A percentile compares a stretch with the other conserved stretches of the same genome.
phyloP scores from a whole-genome alignment of 441 rosid species.

The Dalechampia spathulata region DNA sequence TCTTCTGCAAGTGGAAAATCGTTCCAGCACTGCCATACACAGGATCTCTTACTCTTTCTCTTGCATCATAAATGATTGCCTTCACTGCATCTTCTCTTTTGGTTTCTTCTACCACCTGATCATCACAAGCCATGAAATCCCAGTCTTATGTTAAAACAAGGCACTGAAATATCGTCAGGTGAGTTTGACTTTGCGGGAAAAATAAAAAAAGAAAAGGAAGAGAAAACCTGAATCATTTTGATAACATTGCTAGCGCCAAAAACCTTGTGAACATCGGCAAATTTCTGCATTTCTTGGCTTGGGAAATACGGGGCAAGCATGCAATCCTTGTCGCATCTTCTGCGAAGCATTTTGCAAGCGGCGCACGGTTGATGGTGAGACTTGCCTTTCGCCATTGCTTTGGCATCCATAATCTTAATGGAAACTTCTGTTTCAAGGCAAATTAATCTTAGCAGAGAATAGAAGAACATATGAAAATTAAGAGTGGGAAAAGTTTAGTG shows the following conservation, averaged over 20 bases:
- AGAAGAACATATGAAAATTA: too few species aligned
- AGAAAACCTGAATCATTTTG: constrained; percentile 38
- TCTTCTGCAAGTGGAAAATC: constrained; percentile 28
- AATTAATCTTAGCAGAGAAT: too few species aligned
- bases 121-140: background rate
- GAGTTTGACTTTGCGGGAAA: too few species aligned
- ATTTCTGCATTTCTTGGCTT: constrained; percentile 18
- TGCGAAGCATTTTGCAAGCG: constrained; percentile 31
- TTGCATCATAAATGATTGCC: constrained; percentile 37
- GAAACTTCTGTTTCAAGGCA: too few species aligned
- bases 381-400: constrained; percentile 15
- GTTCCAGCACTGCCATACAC: constrained; percentile 35
- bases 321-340: constrained; percentile 29
- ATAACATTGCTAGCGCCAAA: constrained; percentile 29
- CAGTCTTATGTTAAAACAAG: too few species aligned
- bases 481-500: too few species aligned
- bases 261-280: too few species aligned
- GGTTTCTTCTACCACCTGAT: constrained; percentile 31
- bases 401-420: constrained; percentile 9
- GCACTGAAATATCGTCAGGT: too few species aligned
- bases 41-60: constrained; percentile 38
- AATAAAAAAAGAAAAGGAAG: too few species aligned
- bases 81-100: constrained; percentile 37
- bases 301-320: constrained; percentile 36
- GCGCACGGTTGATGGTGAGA: constrained; percentile 32